These are phyloP conservation scores for Trichoderma koningii DNA, from an alignment of 2,329 filamentous ascomycete species.

Conservation along the genomic window DNA sequence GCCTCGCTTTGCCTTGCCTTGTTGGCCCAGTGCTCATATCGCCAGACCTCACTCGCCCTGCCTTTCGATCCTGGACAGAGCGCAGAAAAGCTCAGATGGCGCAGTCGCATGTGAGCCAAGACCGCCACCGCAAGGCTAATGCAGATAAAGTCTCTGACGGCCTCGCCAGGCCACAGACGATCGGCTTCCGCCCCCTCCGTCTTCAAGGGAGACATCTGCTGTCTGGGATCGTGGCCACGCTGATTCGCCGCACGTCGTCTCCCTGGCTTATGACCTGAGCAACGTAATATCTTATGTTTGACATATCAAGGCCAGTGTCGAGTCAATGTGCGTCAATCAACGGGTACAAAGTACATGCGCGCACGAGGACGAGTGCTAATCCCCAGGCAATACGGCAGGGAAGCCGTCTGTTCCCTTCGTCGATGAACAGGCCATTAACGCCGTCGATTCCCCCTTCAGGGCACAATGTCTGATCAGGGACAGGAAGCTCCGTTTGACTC, in stretches of 20 bases:
- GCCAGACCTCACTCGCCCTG: conserved; percentile 7
- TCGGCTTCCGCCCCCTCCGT: conserved; percentile 2
- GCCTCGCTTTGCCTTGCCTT: neutral
- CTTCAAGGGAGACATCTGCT: neutral
- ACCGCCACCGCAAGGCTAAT: conserved; percentile 12
- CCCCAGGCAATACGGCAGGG: conserved; percentile 17
- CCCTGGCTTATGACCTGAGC: conserved; percentile 10
- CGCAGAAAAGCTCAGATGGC: neutral
- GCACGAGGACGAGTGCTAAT: neutral
- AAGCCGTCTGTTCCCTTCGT: conserved; percentile 1
- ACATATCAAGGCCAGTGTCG: neutral
- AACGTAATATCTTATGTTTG: conserved; percentile 15
- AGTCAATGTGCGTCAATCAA: neutral
- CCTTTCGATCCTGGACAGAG: neutral
- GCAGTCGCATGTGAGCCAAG: neutral
- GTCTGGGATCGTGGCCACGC: neutral
- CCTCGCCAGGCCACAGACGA: conserved; percentile 6
- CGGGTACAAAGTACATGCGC: neutral
- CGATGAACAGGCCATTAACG: neutral
- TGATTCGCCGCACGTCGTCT: conserved; percentile 6
- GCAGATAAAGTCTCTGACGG: conserved; percentile 7
- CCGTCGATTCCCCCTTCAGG: conserved; percentile 11
- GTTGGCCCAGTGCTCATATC: neutral
- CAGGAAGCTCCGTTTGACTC: neutral
- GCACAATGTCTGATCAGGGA: conserved; percentile 16